These are phyloP conservation scores for Flaveria robusta DNA, from an alignment of 129 eudicot genomes.

Conservation along the genomic window DNA sequence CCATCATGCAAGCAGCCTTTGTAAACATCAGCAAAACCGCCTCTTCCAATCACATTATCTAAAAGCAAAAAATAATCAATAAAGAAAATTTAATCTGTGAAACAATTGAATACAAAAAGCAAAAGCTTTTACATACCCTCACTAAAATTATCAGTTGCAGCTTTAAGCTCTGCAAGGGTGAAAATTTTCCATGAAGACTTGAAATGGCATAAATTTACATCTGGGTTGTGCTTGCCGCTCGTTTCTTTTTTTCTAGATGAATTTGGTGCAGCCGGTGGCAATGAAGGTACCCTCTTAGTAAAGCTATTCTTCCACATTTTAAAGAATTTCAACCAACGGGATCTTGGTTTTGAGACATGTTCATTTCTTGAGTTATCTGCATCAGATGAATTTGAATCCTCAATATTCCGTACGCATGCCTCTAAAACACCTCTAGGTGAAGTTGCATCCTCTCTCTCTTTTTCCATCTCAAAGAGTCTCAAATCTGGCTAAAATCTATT, in stretches of 20 bases:
- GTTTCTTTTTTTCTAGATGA: slow-evolving; percentile 39
- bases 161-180: slow-evolving; percentile 52
- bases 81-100: not conserved
- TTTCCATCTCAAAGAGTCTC: slow-evolving; percentile 55
- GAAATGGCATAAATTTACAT: slow-evolving; percentile 36
- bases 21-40: slow-evolving; percentile 83
- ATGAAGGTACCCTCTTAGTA: slow-evolving; percentile 44
- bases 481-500: slow-evolving; percentile 52
- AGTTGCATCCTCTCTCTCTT: slow-evolving; percentile 46
- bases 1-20: slow-evolving; percentile 62
- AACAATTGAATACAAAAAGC: not conserved
- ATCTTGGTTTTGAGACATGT: slow-evolving; percentile 28
- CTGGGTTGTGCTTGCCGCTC: slow-evolving; percentile 39
- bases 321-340: slow-evolving; percentile 62
- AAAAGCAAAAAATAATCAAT: not conserved
- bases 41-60: slow-evolving; percentile 71
- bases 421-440: slow-evolving; percentile 64
- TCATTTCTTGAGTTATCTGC: slow-evolving; percentile 21
- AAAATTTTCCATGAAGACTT: slow-evolving; percentile 64
- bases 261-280: slow-evolving; percentile 48
- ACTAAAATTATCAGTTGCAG: slow-evolving; percentile 62
- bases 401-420: slow-evolving; percentile 38
- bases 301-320: slow-evolving; percentile 54
- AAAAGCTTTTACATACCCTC: slow-evolving; percentile 44
- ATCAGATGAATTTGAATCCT: slow-evolving; percentile 43